phyloP scores from a whole-genome alignment of 108 stramenopile genomes.

The Schizochytrium sp. region DNA sequence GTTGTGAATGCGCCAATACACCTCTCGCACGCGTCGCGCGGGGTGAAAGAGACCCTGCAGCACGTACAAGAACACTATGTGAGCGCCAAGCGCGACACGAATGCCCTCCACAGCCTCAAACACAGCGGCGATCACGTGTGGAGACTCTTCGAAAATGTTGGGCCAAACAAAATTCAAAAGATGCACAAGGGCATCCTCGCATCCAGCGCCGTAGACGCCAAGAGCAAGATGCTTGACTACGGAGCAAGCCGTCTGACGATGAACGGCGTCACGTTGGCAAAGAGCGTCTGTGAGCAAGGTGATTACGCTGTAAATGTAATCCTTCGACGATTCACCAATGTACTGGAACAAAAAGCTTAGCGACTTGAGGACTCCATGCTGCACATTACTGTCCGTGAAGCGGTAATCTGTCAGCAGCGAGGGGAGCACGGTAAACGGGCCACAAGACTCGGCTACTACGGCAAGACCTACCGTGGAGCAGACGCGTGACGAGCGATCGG shows the following conservation, averaged over 20 bases:
- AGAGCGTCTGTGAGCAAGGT: conserved; percentile 95
- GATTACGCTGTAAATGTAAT: conserved; percentile 94
- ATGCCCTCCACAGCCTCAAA: conserved; percentile 95
- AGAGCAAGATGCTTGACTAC: conserved; percentile 91
- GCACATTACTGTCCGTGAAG: conserved; percentile 95
- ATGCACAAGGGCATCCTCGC: conserved; percentile 93
- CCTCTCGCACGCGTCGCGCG: conserved; percentile 90
- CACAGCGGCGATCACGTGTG: conserved; percentile 94
- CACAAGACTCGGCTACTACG: conserved; percentile 97
- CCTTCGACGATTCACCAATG: conserved; percentile 98
- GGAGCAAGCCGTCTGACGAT: conserved; percentile 96
- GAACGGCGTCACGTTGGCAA: conserved; percentile 96
- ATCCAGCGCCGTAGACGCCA: conserved; percentile 86
- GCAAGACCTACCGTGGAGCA: conserved; percentile 98
- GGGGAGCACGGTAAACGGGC: conserved; percentile 95
- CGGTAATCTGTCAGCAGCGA: conserved; percentile 99
- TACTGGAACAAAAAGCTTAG: conserved; percentile 99
- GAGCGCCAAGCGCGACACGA: conserved; percentile 84
- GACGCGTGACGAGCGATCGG: conserved; percentile 95
- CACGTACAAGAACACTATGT: conserved; percentile 77
- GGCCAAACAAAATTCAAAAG: conserved; percentile 97
- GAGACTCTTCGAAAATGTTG: conserved; percentile 93
- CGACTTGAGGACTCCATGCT: conserved; percentile 98
- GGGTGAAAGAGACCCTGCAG: conserved; percentile 96
- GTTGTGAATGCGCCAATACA: conserved; percentile 98